A percentile compares a stretch with the other conserved stretches of the same genome.
Conservation (phyloP, 2,329 filamentous ascomycete genomes). For the Trichothecium roseum region DNA sequence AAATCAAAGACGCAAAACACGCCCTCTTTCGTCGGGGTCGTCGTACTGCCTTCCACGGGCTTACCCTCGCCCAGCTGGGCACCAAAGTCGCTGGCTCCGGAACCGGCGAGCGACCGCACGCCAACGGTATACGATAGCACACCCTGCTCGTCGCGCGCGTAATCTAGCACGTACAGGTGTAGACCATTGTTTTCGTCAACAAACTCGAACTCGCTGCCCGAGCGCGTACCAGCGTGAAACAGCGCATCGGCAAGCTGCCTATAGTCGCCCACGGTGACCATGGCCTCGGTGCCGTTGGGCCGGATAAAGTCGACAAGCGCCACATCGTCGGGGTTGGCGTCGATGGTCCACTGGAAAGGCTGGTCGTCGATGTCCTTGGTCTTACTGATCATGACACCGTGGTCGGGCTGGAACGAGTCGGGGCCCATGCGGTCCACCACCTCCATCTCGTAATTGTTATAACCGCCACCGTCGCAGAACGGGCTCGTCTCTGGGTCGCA, state of each 20-base stretch:
- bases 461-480: conserved; percentile 39
- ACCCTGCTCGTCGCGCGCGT: conserved; percentile 27
- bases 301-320: conserved; percentile 36
- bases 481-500: conserved; percentile 31
- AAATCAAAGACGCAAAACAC: conserved; percentile 35
- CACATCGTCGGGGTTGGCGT: conserved; percentile 43
- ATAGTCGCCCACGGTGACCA: conserved; percentile 41
- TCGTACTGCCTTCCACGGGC: conserved; percentile 13
- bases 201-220: conserved; percentile 38
- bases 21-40: conserved; percentile 16
- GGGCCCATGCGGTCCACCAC: conserved; percentile 43
- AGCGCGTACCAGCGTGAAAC: conserved; percentile 42
- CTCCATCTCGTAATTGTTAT: conserved; percentile 41
- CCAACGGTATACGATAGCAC: conserved; percentile 38
- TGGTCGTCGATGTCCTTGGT: conserved; percentile 31
- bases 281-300: conserved; percentile 34
- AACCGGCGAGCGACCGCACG: conserved; percentile 29
- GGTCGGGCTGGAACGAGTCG: conserved; percentile 40
- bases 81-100: conserved; percentile 13
- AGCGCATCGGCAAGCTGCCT: conserved; percentile 41
- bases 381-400: conserved; percentile 43
- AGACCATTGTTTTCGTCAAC: conserved; percentile 34
- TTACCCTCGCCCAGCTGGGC: conserved; percentile 26
- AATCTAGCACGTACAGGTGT: conserved; percentile 38
- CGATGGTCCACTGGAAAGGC: conserved; percentile 45